Evolutionary conservation across 2,329 filamentous ascomycete genomes (phyloP).

Genomic region (Nothopassalora personata): DNA sequence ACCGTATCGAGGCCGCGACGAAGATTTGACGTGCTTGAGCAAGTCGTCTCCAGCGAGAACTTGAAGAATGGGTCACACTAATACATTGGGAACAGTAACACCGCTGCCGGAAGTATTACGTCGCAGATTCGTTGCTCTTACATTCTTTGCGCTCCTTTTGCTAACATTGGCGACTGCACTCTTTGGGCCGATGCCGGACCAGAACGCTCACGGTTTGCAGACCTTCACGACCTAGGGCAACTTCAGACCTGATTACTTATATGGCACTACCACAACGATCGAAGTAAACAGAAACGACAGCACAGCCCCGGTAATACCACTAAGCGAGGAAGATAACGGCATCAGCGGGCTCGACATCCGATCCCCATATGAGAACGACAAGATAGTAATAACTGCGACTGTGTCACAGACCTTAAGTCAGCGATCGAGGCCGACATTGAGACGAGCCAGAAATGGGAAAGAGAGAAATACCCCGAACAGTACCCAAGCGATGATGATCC

Average conservation of each 20-base stretch:
- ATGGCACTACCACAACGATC: constrained; percentile 25
- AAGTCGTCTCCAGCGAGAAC: background rate
- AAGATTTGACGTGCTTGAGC: background rate
- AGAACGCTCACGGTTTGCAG: constrained; percentile 19
- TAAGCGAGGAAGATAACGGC: background rate
- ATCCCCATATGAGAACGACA: background rate
- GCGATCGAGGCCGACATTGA: background rate
- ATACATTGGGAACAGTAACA: constrained; percentile 21
- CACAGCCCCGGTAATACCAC: background rate
- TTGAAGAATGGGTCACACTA: background rate
- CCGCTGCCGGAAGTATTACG: constrained; percentile 33
- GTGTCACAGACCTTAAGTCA: background rate
- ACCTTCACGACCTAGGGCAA: constrained; percentile 17
- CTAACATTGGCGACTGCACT: constrained; percentile 42
- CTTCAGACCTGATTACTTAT: constrained; percentile 18
- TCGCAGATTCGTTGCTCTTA: constrained; percentile 43
- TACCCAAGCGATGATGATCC: constrained; percentile 1
- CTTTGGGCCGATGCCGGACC: constrained; percentile 41
- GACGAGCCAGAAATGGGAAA: background rate
- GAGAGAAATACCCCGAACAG: background rate
- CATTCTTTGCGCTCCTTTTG: constrained; percentile 44
- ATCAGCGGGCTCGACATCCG: background rate
- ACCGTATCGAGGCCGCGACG: background rate
- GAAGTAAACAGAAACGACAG: constrained; percentile 7
- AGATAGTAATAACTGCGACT: background rate